Evolutionary conservation across 768 basidiomycete genomes (phyloP).

Genomic region (Royoungia palumana): DNA sequence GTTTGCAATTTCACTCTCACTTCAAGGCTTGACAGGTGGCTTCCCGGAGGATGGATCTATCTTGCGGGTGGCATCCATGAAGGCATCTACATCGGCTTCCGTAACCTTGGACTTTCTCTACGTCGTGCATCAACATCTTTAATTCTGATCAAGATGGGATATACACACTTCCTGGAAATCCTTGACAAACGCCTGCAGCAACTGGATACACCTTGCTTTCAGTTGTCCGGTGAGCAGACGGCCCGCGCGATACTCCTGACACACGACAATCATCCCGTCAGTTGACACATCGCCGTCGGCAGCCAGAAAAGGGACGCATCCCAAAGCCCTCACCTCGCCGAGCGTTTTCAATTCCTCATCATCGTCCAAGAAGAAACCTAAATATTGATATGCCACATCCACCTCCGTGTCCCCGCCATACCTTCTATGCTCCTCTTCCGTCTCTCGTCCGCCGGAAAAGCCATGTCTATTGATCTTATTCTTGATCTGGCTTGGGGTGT

Average conservation of each 20-base stretch:
- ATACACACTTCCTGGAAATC: constrained; percentile 75
- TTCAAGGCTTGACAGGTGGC: constrained; percentile 11
- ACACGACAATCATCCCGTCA: not conserved
- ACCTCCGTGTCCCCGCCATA: constrained; percentile 92
- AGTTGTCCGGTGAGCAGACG: constrained; percentile 85
- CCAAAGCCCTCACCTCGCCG: constrained; percentile 52
- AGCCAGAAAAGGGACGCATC: not conserved
- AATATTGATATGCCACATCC: constrained; percentile 93
- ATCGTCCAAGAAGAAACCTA: constrained; percentile 93
- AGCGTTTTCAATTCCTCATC: constrained; percentile 81
- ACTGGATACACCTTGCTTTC: constrained; percentile 82
- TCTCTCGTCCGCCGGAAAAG: constrained; percentile 93
- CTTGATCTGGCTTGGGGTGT: constrained; percentile 90
- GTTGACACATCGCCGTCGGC: not conserved
- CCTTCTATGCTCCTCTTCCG: constrained; percentile 89
- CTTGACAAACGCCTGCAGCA: constrained; percentile 78
- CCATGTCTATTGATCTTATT: constrained; percentile 96
- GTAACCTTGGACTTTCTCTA: constrained; percentile 81
- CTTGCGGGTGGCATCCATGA: constrained; percentile 78
- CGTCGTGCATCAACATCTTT: constrained; percentile 4
- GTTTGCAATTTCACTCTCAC: not conserved
- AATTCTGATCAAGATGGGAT: not conserved
- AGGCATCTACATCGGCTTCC: constrained; percentile 66
- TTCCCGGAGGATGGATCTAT: constrained; percentile 60
- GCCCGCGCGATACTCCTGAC: constrained; percentile 89